A percentile compares a stretch with the other conserved stretches of the same genome.
phyloP scores from a whole-genome alignment of 345 rosid genomes.

The Salix exigua region DNA sequence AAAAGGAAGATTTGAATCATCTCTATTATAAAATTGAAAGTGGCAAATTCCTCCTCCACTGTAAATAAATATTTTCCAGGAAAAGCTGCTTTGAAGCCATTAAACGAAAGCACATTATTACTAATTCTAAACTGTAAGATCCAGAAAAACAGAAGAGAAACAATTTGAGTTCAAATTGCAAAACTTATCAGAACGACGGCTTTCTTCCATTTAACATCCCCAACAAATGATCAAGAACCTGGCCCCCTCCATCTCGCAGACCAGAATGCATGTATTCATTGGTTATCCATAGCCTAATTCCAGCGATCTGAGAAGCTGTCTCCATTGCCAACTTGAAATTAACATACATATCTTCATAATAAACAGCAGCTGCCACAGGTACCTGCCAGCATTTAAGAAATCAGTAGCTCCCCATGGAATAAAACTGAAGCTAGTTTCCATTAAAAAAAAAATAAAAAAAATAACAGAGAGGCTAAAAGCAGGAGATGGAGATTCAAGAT shows the following conservation, averaged over 20 bases:
- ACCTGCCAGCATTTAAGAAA: conserved; percentile 41
- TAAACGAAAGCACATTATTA: neutral
- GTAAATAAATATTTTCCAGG: neutral
- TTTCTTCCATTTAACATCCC: conserved; percentile 81
- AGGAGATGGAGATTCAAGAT: neutral
- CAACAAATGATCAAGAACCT: conserved; percentile 70
- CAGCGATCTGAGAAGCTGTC: conserved; percentile 67
- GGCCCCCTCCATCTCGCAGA: conserved; percentile 68
- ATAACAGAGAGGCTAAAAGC: neutral
- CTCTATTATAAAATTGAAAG: neutral
- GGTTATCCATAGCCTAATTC: conserved; percentile 75
- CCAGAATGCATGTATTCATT: conserved; percentile 95
- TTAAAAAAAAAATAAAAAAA: neutral
- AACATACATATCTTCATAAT: conserved; percentile 83
- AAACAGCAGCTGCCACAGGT: conserved; percentile 85
- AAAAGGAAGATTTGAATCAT: neutral
- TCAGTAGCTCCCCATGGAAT: neutral
- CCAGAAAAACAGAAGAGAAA: neutral
- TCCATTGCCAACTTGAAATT: conserved; percentile 76
- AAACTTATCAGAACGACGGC: conserved; percentile 51
- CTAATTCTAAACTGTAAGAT: neutral
- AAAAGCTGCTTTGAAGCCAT: neutral
- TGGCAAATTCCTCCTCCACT: neutral
- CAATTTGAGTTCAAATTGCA: neutral
- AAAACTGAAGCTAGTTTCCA: neutral